Evolutionary conservation across 345 rosid genomes (phyloP), one percentile per base, ranked within the genome.

Genomic region (Salix purpurea): DNA sequence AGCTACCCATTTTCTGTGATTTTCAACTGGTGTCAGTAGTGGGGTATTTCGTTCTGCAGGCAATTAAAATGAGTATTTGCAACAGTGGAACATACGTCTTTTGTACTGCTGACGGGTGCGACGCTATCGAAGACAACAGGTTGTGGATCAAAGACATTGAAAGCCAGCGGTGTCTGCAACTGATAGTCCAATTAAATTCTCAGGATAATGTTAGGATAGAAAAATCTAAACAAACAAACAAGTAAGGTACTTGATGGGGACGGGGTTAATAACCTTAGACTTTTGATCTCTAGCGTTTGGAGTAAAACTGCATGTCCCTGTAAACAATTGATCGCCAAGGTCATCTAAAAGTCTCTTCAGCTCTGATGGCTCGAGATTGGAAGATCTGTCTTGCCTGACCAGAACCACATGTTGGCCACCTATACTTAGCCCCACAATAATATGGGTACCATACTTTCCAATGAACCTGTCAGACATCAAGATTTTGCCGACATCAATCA

Each of bases 371-470:
- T 70, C 86, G 76, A 91, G 58, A 61, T 77, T 89, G 6, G 93
- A 89, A 61, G 91, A 86, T 66, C 71, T 81, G 65, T 91, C 91
- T 78, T 93, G 98, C 80, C 87, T 91, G 32, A 93, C 94, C 69
- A 85, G 70, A 8, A 96, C 87, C 71, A 91, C 73, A 74, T 96
- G 98, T 28, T 90, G 81, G 15, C 99, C 99, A 16, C 99, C 99
- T 5, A 96, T 78, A 50, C 94, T 82, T 34, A 96, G 48, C 60
- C 98, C 99, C 56, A 87, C 92, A 16, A 93, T 81, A 6, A 96
- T 73, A 75, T 96, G 99, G 36, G 99, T 96, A 65, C 99, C 99
- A 71, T 91, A 93, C 73, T 80, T 92, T 83, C 91, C 90, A 23
- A 96, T 93, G 79, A 96, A 96, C 78, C 99, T 96, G 92, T 75